Evolutionary conservation across 768 basidiomycete genomes (phyloP).

Genomic region (Auricularia heimuer): DNA sequence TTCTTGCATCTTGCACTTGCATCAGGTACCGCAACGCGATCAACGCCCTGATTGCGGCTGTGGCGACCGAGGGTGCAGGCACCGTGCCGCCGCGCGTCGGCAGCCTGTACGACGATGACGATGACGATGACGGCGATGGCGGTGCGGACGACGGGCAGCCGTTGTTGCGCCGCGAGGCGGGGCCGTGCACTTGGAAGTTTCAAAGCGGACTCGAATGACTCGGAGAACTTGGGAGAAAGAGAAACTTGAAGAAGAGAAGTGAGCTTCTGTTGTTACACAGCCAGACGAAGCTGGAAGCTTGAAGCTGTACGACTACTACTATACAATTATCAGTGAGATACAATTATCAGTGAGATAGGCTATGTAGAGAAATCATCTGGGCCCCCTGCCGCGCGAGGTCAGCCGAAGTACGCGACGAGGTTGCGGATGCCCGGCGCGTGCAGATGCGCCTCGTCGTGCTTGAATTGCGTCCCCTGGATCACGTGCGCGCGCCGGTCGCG

Average conservation of each 20-base stretch:
- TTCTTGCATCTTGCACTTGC: not conserved
- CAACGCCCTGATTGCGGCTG: not conserved
- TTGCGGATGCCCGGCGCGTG: conserved; percentile 22
- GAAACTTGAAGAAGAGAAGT: not conserved
- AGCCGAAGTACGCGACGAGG: conserved; percentile 37
- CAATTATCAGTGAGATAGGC: not conserved
- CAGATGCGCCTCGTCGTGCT: not conserved
- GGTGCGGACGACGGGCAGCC: not conserved
- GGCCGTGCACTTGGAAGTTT: not conserved
- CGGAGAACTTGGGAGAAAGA: not conserved
- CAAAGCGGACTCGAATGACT: not conserved
- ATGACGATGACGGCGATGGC: not conserved
- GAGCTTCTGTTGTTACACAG: too few species aligned
- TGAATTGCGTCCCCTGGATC: conserved; percentile 13
- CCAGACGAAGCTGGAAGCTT: too few species aligned
- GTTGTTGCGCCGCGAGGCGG: not conserved
- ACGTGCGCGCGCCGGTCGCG: conserved; percentile 30
- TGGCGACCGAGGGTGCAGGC: not conserved
- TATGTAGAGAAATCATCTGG: not conserved
- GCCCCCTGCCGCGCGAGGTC: conserved; percentile 2
- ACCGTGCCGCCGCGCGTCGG: too few species aligned
- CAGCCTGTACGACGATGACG: not conserved
- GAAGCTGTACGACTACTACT: not conserved
- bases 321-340: not conserved
- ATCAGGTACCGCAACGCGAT: not conserved